Evolutionary conservation across 2,329 filamentous ascomycete species (phyloP).

Genomic region (Trichoderma atroviride): DNA sequence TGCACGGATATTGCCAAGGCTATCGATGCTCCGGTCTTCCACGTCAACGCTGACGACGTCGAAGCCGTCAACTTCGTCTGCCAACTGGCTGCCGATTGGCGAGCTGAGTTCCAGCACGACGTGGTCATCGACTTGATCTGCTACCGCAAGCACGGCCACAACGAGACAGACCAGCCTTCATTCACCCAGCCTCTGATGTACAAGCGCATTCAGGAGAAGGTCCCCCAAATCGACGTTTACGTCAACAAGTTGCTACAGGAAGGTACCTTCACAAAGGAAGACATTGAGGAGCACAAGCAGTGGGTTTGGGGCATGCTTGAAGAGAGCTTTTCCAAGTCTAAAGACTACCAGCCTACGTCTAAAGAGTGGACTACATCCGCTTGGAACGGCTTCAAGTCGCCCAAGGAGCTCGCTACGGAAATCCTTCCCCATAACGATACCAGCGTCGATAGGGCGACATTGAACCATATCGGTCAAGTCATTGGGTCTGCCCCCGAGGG

Average conservation of each 20-base stretch:
- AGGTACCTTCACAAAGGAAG: constrained; percentile 94
- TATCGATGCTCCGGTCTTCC: constrained; percentile 97
- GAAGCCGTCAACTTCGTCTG: constrained; percentile 98
- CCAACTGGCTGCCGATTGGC: constrained; percentile 96
- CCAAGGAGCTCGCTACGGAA: constrained; percentile 94
- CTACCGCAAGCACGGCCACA: constrained; percentile 99
- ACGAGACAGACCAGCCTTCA: constrained; percentile 98
- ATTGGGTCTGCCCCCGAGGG: constrained; percentile 80
- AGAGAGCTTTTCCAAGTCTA: constrained; percentile 95
- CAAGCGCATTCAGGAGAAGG: constrained; percentile 88
- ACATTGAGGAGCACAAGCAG: constrained; percentile 98
- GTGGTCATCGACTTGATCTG: constrained; percentile 98
- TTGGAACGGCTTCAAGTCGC: constrained; percentile 99
- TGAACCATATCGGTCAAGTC: constrained; percentile 80
- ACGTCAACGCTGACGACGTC: constrained; percentile 98
- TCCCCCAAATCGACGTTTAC: constrained; percentile 86
- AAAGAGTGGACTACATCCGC: constrained; percentile 99
- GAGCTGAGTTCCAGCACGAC: constrained; percentile 97
- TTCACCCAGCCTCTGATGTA: constrained; percentile 99
- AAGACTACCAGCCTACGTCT: constrained; percentile 93
- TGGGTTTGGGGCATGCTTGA: constrained; percentile 99
- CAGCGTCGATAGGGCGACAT: constrained; percentile 69
- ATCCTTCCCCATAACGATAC: constrained; percentile 90
- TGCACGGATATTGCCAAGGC: constrained; percentile 99
- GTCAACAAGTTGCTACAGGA: constrained; percentile 87